Base-by-base conservation (phyloP, 495 filamentous ascomycete species). In the Acidomyces sp. region DNA sequence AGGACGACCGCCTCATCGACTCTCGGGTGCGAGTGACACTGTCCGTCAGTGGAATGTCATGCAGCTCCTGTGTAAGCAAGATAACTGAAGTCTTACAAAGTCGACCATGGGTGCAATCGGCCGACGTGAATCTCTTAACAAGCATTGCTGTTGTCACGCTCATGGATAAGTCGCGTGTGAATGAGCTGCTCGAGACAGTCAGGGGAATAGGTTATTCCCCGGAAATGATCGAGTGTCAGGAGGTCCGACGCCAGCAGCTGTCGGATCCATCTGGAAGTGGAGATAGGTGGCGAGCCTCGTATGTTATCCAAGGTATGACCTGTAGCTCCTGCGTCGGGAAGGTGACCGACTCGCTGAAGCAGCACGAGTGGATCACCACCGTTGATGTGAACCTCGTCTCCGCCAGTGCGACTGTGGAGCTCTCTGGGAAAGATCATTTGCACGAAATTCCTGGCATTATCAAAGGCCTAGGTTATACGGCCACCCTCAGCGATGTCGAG, bases 241-340 rank as follows among this genome's bases (percentile, higher is more conserved):
- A 27, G 54, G 70, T 2, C 55, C 55, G 12, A 48, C 51, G 16
- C 19, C 66, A 18, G 10, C 36, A 44, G 16, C 20, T 25, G 21
- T 15, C 19, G 22, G 11, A 27, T 16, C 34, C 15, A 6, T 3
- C 30, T 6, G 25, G 19, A 18, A 10, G 18, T 15, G 19, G 20
- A 6, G 46, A 41, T 29, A 9, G 39, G 27, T 62, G 59, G 59
- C 42, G 39, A 41, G 81, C 71, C 2, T 74, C 76, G 2, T 66
- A 85, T 44, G 72, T 78, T 4, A 77, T 94, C 38, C 75, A 69
- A 18, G 84, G 84, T 11, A 90, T 94, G 82, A 90, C 80, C 4
- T 94, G 86, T 54, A 74, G 74, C 16, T 68, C 80, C 3, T 94
- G 86, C 55, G 68, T 74, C 10, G 73, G 70, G 28, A 63, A 62